These are phyloP conservation scores for Pythium chondricola DNA, from an alignment of 352 stramenopile species.

Conservation along the genomic window DNA sequence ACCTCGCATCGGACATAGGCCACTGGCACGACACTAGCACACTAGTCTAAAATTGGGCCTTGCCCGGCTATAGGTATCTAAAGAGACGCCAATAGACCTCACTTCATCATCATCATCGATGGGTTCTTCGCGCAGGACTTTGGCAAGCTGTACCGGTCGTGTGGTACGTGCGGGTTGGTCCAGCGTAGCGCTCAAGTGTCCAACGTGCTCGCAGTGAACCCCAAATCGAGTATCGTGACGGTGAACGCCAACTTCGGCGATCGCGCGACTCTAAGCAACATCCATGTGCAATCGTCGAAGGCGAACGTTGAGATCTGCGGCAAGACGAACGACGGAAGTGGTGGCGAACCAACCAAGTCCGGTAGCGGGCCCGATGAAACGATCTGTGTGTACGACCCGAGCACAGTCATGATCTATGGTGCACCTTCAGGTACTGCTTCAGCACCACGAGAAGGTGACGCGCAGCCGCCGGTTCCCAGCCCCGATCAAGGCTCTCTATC, in stretches of 20 bases:
- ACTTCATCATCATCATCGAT: constrained; percentile 28
- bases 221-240: constrained; percentile 16
- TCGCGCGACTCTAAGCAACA: constrained; percentile 19
- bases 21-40: too few relatives aligned
- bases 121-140: constrained; percentile 26
- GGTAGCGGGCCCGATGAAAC: neutral
- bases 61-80: too few relatives aligned
- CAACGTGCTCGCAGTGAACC: constrained; percentile 26
- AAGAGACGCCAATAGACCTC: too few relatives aligned
- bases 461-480: too few relatives aligned
- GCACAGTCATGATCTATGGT: constrained; percentile 1
- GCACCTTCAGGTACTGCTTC: neutral
- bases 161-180: constrained; percentile 21
- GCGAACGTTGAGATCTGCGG: constrained; percentile 12
- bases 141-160: constrained; percentile 29
- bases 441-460: too few relatives aligned
- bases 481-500: too few relatives aligned
- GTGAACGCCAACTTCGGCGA: constrained; percentile 31
- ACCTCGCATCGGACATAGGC: too few relatives aligned
- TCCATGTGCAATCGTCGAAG: constrained; percentile 17
- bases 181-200: constrained; percentile 20
- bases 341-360: constrained; percentile 4
- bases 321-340: constrained; percentile 3
- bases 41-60: too few relatives aligned
- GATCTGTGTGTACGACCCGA: constrained; percentile 3